Percentiles rank a stretch among this genome's conserved stretches.
phyloP scores from a whole-genome alignment of 2,329 filamentous ascomycete genomes.

The Myriosclerotinia duriaeana region DNA sequence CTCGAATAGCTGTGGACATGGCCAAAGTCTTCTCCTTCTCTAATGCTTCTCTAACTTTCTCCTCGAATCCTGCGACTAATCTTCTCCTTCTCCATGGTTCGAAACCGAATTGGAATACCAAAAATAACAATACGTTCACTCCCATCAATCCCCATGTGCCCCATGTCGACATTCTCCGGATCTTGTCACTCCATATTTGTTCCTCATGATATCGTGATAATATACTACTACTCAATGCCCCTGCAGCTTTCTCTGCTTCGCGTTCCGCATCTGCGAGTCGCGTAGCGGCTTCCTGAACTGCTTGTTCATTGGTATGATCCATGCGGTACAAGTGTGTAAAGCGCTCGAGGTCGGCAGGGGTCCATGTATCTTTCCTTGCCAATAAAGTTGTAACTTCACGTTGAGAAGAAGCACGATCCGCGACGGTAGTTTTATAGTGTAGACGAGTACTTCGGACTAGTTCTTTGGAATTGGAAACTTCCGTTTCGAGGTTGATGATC shows the following conservation, averaged over 20 bases:
- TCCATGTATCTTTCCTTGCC: slow-evolving; percentile 92
- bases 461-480: slow-evolving; percentile 58
- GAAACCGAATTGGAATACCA: slow-evolving; percentile 82
- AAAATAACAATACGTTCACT: slow-evolving; percentile 84
- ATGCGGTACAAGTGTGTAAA: slow-evolving; percentile 91
- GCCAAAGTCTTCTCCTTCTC: slow-evolving; percentile 41
- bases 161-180: slow-evolving; percentile 94
- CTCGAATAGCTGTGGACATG: slow-evolving; percentile 22
- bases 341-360: slow-evolving; percentile 80
- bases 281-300: slow-evolving; percentile 70
- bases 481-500: slow-evolving; percentile 66
- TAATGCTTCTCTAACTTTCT: slow-evolving; percentile 68
- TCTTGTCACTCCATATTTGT: slow-evolving; percentile 98
- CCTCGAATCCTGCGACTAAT: slow-evolving; percentile 79
- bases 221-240: slow-evolving; percentile 77
- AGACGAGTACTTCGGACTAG: slow-evolving; percentile 70
- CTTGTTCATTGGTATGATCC: slow-evolving; percentile 90
- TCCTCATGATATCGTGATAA: slow-evolving; percentile 95
- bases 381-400: slow-evolving; percentile 93
- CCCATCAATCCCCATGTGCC: slow-evolving; percentile 98
- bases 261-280: slow-evolving; percentile 73
- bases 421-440: slow-evolving; percentile 79
- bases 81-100: slow-evolving; percentile 87
- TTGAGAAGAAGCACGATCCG: slow-evolving; percentile 81
- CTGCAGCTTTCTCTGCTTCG: slow-evolving; percentile 73